Percentiles rank a stretch among this genome's conserved stretches.
Conservation (phyloP, 352 stramenopile genomes). For the Phytophthora boehmeriae region DNA sequence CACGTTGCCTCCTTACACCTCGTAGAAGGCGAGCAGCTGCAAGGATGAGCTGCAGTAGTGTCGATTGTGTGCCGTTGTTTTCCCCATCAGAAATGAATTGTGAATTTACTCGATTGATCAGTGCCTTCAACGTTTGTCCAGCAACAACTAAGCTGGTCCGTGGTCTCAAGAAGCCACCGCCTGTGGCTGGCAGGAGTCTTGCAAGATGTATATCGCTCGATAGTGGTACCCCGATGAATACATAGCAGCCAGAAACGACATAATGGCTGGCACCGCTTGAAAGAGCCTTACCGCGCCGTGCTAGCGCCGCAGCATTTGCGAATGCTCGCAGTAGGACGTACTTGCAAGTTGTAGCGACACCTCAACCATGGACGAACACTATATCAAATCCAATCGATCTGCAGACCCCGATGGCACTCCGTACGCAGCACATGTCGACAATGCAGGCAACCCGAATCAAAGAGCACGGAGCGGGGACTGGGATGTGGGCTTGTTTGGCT, state of each 20-base stretch:
- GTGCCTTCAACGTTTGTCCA: no score
- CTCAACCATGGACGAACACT: slow-evolving; percentile 20
- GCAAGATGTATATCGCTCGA: no score
- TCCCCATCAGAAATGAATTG: no score
- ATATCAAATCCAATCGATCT: slow-evolving; percentile 24
- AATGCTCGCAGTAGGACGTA: slow-evolving; percentile 1
- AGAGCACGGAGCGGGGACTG: slow-evolving; percentile 17
- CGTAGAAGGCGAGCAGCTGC: slow-evolving; percentile 11
- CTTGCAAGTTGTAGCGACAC: background rate
- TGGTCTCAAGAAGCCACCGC: no score
- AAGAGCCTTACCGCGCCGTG: background rate
- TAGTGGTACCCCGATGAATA: no score
- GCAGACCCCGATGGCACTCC: slow-evolving; percentile 11
- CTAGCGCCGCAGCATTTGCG: slow-evolving; percentile 8
- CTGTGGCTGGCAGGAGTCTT: no score
- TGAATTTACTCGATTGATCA: no score
- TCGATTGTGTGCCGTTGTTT: background rate
- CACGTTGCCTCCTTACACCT: slow-evolving; percentile 40
- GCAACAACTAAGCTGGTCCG: no score
- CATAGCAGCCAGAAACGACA: no score
- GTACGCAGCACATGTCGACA: slow-evolving; percentile 21
- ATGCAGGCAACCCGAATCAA: background rate
- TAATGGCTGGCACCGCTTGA: no score
- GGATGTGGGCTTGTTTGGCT: slow-evolving; percentile 37
- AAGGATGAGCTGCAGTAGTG: no score